Percentiles rank a stretch among this genome's conserved stretches.
These are phyloP conservation scores for Vaccinium vitisidaea DNA, from an alignment of 148 eudicot genomes.

Conservation along the genomic window DNA sequence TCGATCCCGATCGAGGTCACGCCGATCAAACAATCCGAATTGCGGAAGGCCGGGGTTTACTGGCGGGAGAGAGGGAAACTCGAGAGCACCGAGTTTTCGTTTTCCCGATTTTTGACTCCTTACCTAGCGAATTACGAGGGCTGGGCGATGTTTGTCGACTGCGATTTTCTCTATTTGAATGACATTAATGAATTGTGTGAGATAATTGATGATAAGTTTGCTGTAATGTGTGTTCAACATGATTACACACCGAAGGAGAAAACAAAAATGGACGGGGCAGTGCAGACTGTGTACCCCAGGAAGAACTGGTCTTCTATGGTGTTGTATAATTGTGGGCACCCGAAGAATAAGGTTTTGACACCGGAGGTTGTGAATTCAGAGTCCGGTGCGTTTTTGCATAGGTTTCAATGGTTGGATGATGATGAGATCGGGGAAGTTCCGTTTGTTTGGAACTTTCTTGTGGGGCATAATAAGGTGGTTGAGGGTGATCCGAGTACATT, in stretches of 20 bases:
- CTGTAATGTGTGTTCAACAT: conserved; percentile 94
- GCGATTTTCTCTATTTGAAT: conserved; percentile 74
- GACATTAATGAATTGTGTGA: conserved; percentile 67
- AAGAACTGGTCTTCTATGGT: conserved; percentile 99
- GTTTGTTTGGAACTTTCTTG: conserved; percentile 93
- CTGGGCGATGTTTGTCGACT: conserved; percentile 98
- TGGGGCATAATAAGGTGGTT: conserved; percentile 82
- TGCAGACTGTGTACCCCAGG: conserved; percentile 88
- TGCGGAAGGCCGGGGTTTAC: conserved; percentile 56
- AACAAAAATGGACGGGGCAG: conserved; percentile 95
- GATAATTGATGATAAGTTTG: conserved; percentile 73
- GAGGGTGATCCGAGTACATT: conserved; percentile 53
- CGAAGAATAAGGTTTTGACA: conserved; percentile 61
- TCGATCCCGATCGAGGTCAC: conserved; percentile 66
- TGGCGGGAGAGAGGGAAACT: conserved; percentile 78
- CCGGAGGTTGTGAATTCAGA: conserved; percentile 73
- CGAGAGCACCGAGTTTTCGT: conserved; percentile 95
- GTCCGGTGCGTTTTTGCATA: conserved; percentile 74
- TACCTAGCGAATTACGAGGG: conserved; percentile 65
- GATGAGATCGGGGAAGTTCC: conserved; percentile 79
- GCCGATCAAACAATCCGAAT: conserved; percentile 73
- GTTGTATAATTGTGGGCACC: conserved; percentile 85
- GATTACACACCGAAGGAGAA: conserved; percentile 92
- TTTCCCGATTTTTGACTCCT: conserved; percentile 77
- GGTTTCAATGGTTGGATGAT: conserved; percentile 93